phyloP scores from a whole-genome alignment of 495 filamentous ascomycete species.

The Penicillium pancosmium region DNA sequence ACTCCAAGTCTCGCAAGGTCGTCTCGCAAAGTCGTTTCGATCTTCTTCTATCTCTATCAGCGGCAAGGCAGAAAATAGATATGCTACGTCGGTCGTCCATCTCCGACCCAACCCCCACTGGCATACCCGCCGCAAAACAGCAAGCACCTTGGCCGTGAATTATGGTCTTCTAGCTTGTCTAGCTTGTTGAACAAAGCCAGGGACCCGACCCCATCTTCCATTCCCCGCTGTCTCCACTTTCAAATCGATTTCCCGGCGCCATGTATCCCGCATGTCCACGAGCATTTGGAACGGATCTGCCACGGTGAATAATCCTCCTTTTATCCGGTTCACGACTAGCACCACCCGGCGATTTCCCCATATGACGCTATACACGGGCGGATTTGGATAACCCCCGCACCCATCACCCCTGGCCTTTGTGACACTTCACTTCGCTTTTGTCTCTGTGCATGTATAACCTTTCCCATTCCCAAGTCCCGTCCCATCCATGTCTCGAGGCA shows the following conservation, averaged over 20 bases:
- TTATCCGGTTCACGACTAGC: not conserved
- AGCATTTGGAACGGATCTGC: not conserved
- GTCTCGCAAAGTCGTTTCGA: too few species aligned
- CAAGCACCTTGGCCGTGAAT: too few species aligned
- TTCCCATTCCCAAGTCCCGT: not conserved
- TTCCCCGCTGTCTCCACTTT: not conserved
- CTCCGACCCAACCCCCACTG: not conserved
- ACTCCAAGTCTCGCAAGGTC: too few species aligned
- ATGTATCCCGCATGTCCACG: not conserved
- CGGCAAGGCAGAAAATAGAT: not conserved
- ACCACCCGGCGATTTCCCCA: not conserved
- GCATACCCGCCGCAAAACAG: too few species aligned
- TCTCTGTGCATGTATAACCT: slow-evolving; percentile 9
- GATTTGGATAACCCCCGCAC: not conserved
- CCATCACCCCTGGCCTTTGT: not conserved
- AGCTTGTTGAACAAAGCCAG: not conserved
- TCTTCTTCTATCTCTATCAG: not conserved
- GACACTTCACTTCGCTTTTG: not conserved
- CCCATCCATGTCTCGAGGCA: not conserved
- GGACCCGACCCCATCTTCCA: not conserved
- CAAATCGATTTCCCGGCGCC: not conserved
- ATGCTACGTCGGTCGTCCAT: not conserved
- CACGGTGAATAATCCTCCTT: not conserved
- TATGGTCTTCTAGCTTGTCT: not conserved
- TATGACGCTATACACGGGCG: slow-evolving; percentile 7